Percentiles rank a stretch among this genome's conserved stretches.
These are phyloP conservation scores for Passiflora organensis DNA, from an alignment of 345 rosid genomes.

Conservation along the genomic window DNA sequence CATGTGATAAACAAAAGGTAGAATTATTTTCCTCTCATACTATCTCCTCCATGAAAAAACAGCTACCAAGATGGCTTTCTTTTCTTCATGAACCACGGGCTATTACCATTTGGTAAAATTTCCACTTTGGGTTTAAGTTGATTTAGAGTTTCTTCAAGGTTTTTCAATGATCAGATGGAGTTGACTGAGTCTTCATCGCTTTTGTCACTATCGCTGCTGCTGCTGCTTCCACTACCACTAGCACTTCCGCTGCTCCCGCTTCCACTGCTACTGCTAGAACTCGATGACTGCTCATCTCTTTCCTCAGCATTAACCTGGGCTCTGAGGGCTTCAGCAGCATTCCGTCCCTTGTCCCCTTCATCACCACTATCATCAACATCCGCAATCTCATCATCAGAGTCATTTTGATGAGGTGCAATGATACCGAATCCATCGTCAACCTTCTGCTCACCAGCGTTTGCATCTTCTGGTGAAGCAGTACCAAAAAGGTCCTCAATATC, in stretches of 20 bases:
- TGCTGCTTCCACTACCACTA: constrained; percentile 57
- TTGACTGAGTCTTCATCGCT: constrained; percentile 65
- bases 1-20: too few relatives aligned
- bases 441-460: constrained; percentile 27
- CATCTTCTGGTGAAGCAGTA: constrained; percentile 43
- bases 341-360: constrained; percentile 60
- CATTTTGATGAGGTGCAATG: constrained; percentile 43
- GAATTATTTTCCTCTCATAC: too few relatives aligned
- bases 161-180: constrained; percentile 40
- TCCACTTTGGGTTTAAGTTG: neutral
- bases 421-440: constrained; percentile 20
- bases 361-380: constrained; percentile 75
- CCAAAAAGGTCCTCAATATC: constrained; percentile 49
- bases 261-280: constrained; percentile 72
- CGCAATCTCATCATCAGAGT: constrained; percentile 76
- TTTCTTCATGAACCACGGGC: too few relatives aligned
- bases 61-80: too few relatives aligned
- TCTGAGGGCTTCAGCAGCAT: constrained; percentile 91
- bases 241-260: constrained; percentile 62
- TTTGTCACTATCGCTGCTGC: constrained; percentile 54
- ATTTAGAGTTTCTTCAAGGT: neutral
- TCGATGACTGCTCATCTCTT: constrained; percentile 31
- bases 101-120: neutral
- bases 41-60: too few relatives aligned
- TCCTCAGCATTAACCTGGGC: constrained; percentile 68